Percentiles rank a stretch among this genome's conserved stretches.
phyloP scores from a whole-genome alignment of 169 alveolate species.

The Eimeria praecox region DNA sequence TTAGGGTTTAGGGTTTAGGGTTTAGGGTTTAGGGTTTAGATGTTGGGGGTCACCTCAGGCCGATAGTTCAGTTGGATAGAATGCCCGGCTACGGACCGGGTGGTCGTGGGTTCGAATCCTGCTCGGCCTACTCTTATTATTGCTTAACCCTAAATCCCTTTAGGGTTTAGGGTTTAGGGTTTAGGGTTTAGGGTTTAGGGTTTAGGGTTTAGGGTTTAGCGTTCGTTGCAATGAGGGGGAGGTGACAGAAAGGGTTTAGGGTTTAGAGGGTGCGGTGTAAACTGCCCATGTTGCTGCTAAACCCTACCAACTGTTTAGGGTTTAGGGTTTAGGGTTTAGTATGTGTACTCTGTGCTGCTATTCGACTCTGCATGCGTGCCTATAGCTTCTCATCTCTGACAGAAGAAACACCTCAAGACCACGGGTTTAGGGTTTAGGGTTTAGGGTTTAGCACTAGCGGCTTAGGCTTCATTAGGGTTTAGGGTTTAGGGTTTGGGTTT shows the following conservation, averaged over 20 bases:
- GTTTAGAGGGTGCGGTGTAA: no score
- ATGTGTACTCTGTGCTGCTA: background rate
- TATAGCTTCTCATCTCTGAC: background rate
- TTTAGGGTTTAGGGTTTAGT: background rate
- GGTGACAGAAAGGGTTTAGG: no score
- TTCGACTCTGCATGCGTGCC: background rate
- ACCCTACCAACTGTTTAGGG: background rate
- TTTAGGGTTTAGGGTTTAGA: background rate
- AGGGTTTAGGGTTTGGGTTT: no score
- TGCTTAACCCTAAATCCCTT: no score
- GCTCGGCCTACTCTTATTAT: background rate
- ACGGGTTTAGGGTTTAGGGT: background rate
- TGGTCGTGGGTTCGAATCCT: constrained; percentile 15
- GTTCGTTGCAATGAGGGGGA: no score
- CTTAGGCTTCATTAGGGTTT: background rate
- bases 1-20: constrained; percentile 62
- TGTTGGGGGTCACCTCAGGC: background rate
- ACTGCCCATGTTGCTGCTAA: background rate
- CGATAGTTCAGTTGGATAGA: constrained; percentile 5
- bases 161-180: background rate
- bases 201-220: background rate
- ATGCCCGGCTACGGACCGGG: constrained; percentile 21
- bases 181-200: background rate
- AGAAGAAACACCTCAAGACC: no score
- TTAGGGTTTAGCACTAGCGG: background rate